Base-by-base conservation (phyloP, 2,329 filamentous ascomycete species). In the Hymenoscyphus linearis region DNA sequence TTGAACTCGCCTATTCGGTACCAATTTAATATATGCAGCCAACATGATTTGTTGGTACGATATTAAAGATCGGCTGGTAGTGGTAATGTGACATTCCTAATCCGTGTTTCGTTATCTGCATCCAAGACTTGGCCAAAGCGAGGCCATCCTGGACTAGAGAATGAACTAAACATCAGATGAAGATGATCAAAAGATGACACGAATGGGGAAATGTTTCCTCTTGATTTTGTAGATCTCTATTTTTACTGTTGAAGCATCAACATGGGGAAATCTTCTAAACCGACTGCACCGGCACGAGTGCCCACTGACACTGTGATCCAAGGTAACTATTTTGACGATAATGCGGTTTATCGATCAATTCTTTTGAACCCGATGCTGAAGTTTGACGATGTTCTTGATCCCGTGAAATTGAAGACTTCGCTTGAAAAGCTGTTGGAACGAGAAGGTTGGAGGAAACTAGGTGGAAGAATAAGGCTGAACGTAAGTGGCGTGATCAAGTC, bases 391-490 rank as follows among this genome's bases (percentile, higher is more conserved):
- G 25, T 52, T 52, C 50, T 52, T 14, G 50, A 52, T 31, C 1
- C 9, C 1, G 25, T 6, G 2, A 52, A 52, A 31, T 10, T 52
- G 14, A 26, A 31, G 14, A 31, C 1, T 2, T 18, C 50, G 3
- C 27, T 52, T 14, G 69, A 69, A 25, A 70, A 69, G 27, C 64
- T 80, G 22, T 63, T 79, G 3, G 70, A 74, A 25, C 73, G 73
- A 18, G 75, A 74, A 6, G 74, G 76, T 44, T 80, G 78, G 78
- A 72, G 72, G 34, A 77, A 78, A 61, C 62, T 80, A 0, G 77
- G 78, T 0, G 78, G 74, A n/a, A 71, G 78, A 18, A 55, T 80
- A 27, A 70, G 77, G 26, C 57, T 70, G 40, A 77, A 75, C 60
- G 77, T 77, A 70, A 50, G 58, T 55, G 50, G 4, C 44, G 6